phyloP scores from a whole-genome alignment of 106 monocot genomes.

The Phalaenopsis equestris region DNA sequence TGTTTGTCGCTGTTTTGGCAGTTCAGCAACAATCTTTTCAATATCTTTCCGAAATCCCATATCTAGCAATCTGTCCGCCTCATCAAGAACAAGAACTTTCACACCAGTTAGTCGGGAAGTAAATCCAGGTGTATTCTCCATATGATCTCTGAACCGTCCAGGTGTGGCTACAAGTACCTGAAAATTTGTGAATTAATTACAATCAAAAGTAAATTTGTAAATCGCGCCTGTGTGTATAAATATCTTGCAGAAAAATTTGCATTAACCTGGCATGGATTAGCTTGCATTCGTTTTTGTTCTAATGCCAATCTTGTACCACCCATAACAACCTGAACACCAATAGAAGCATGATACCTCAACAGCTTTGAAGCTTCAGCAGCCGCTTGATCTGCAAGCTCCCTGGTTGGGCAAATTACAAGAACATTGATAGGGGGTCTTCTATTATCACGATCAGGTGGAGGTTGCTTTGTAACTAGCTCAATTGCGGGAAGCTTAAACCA shows the following conservation, averaged over 20 bases:
- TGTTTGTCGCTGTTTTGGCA: conserved; percentile 75
- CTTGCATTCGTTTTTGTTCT: conserved; percentile 88
- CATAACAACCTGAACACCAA: conserved; percentile 86
- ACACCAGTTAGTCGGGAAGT: conserved; percentile 57
- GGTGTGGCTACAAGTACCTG: conserved; percentile 97
- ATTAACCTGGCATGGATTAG: conserved; percentile 83
- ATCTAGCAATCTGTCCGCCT: conserved; percentile 75
- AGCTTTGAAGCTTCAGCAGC: conserved; percentile 63
- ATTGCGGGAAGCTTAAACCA: conserved; percentile 78
- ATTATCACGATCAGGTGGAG: conserved; percentile 67
- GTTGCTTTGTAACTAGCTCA: conserved; percentile 64
- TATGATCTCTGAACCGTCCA: conserved; percentile 93
- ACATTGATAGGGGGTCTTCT: conserved; percentile 74
- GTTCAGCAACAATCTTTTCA: conserved; percentile 66
- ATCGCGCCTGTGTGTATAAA: not conserved
- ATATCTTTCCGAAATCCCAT: conserved; percentile 84
- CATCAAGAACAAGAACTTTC: conserved; percentile 82
- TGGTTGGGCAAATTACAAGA: conserved; percentile 87
- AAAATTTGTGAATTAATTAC: not conserved
- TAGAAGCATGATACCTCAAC: conserved; percentile 70
- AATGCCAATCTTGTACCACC: conserved; percentile 83
- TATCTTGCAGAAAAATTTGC: not conserved
- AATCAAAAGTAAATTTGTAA: not conserved
- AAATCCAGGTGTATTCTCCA: conserved; percentile 92
- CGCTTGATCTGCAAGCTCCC: conserved; percentile 97